phyloP scores from a whole-genome alignment of 1,284 basidiomycete species.

The Abortiporus biennis region DNA sequence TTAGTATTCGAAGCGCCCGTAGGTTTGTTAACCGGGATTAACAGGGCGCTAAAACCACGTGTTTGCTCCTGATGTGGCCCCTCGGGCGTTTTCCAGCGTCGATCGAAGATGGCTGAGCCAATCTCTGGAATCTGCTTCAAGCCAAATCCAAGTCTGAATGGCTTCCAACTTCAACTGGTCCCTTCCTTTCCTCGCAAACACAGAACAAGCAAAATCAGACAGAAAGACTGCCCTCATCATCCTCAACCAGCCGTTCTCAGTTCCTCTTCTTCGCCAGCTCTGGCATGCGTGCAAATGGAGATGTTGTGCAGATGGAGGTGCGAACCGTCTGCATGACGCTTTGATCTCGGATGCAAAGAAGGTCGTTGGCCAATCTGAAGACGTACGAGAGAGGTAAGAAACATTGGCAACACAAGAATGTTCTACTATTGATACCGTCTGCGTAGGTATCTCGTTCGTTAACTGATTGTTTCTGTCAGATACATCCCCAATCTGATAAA shows the following conservation, averaged over 20 bases:
- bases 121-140: too few species aligned
- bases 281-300: constrained; percentile 66
- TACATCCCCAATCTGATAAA: constrained; percentile 84
- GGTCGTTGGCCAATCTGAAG: constrained; percentile 15
- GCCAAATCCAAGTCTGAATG: too few species aligned
- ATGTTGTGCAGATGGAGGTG: constrained; percentile 91
- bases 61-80: too few species aligned
- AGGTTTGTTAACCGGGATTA: too few species aligned
- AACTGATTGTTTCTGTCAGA: constrained; percentile 27
- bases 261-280: constrained; percentile 53
- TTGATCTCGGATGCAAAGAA: constrained; percentile 21
- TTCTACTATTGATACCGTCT: background rate
- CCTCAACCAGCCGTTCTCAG: constrained; percentile 82
- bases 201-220: background rate
- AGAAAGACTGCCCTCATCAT: constrained; percentile 63
- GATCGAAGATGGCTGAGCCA: too few species aligned
- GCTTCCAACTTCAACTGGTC: constrained; percentile 25
- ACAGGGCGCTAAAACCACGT: too few species aligned
- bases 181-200: constrained; percentile 29
- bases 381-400: constrained; percentile 26
- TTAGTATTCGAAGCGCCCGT: too few species aligned
- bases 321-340: constrained; percentile 79
- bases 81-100: too few species aligned
- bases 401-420: background rate
- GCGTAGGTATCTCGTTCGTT: background rate